Evolutionary conservation across 345 rosid genomes (phyloP), one percentile per base, ranked within the genome.

Genomic region (Jatropha curcas): DNA sequence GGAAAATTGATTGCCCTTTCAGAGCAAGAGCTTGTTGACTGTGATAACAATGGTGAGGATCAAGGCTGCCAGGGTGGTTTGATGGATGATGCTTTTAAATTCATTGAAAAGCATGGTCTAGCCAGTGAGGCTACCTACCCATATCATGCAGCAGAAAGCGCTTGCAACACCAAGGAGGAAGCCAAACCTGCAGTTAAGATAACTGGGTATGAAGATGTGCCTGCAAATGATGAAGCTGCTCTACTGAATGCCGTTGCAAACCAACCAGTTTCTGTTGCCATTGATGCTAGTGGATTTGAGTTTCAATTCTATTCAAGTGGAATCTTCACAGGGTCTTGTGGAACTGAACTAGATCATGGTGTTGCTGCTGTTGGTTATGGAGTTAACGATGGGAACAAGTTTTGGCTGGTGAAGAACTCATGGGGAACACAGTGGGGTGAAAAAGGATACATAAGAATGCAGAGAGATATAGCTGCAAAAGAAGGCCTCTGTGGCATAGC

Each of bases 11-110:
- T 80, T 34, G 74, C 83, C 1, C 71, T 82, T 1, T 83, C 87
- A 2, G 84, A 83, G 43, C 85, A 83, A 67, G 82, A 86, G 71
- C 52, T 86, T 25, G 82, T 86, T 8, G 85, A 83, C 48, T 86
- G 85, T 69, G 87, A 84, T 68, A 70, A 33, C 2, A 34, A 17
- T 0, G 5, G 67, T 7, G 63, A 27, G 43, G 59, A 65, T 55
- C 69, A 73, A 11, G 76, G 75, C 45, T 75, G 75, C 19, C 30
- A 51, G 10, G 86, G 86, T 12, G 84, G 86, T 4, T 56, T 71
- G 62, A 83, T 83, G 80, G 82, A 80, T 56, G 71, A 65, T 17
- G 84, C 76, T 8, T 83, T 83, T 71, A 48, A 78, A 55, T 80
- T 80, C 61, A 60, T 80, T 4, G 19, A 65, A 34, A 9, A 71